Base-by-base conservation (phyloP, 768 basidiomycete species). In the Tylopilus rubrobrunneus region DNA sequence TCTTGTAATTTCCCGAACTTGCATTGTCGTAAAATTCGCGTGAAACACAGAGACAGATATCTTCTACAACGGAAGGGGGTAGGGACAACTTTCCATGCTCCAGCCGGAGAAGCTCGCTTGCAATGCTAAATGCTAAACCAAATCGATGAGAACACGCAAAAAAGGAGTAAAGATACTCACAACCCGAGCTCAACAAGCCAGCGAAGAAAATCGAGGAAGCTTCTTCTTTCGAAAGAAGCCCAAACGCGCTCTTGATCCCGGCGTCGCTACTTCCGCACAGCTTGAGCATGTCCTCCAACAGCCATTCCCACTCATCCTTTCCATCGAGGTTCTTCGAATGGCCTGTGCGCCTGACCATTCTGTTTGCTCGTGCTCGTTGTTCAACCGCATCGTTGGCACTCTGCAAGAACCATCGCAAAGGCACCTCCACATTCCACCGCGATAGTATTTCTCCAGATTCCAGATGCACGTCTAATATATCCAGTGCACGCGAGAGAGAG, bases 1-100 rank as follows among this genome's bases (percentile, higher is more conserved):
- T 78, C 60, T 92, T 90, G 66, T 93, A 87, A 63, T 98, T 99
- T 6, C 93, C 97, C 1, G 85, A 88, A 57, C 79, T 85, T 3
- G 97, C 89, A 62, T 98, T 98, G 66, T 98, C 93, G 69, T 98
- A 99, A 56, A 97, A 84, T 73, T 98, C 97, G 45, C 83, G 81
- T 4, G 91, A 92, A 41, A 84, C 84, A 1, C 82, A 68, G 19
- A 99, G 72, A 60, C 92, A 93, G 12, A 96, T 82, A 31, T 86
- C 81, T 69, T 98, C 94, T 5, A 89, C 70, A 5, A 71, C 70
- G 23, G 73, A 67, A 25, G 74, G 60, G 28, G 76, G 72, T 17
- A 96, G 71, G 0, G 74, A 73, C 1, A 85, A 60, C 27, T 79
- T 77, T 5, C 62, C 59, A 31, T 73, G 76, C 25, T 73, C 72